Evolutionary conservation across 371 early-diverging fungal genomes (phyloP).

Genomic region (Mortierella sp.): DNA sequence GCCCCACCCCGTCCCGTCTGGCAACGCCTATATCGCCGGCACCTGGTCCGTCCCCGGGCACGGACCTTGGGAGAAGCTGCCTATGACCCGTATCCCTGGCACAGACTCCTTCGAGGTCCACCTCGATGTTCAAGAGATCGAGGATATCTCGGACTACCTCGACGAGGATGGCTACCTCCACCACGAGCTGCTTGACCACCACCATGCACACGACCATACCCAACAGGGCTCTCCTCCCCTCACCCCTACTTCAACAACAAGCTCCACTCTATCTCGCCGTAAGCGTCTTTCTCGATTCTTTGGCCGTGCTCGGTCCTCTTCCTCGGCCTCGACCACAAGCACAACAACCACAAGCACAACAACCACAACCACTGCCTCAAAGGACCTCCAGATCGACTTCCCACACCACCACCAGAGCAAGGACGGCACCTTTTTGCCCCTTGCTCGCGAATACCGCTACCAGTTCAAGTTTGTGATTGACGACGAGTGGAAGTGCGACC

Average conservation of each 20-base stretch:
- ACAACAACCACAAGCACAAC: constrained; percentile 4
- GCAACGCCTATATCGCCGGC: constrained; percentile 46
- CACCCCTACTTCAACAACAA: constrained; percentile 15
- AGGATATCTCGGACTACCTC: constrained; percentile 37
- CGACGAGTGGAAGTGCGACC: constrained; percentile 46
- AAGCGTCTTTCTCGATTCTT: constrained; percentile 35
- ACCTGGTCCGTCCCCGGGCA: constrained; percentile 55
- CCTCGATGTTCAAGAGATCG: constrained; percentile 47
- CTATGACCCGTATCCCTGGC: constrained; percentile 39
- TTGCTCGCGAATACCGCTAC: constrained; percentile 36
- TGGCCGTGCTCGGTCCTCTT: constrained; percentile 48
- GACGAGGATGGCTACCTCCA: constrained; percentile 46
- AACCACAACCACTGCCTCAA: background rate
- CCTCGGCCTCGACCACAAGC: constrained; percentile 16
- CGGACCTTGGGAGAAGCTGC: constrained; percentile 53
- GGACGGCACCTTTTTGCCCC: constrained; percentile 30
- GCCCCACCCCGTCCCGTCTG: constrained; percentile 46
- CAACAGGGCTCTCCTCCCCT: constrained; percentile 7
- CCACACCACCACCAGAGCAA: constrained; percentile 42
- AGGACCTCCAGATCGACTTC: constrained; percentile 23
- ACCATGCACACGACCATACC: constrained; percentile 22
- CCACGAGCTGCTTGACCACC: constrained; percentile 36
- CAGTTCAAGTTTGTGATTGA: constrained; percentile 56
- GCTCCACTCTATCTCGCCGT: constrained; percentile 12
- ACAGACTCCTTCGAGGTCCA: constrained; percentile 37